Evolutionary conservation across 1,284 basidiomycete genomes (phyloP), one percentile per base, ranked within the genome.

Genomic region (Tremellales sp.): DNA sequence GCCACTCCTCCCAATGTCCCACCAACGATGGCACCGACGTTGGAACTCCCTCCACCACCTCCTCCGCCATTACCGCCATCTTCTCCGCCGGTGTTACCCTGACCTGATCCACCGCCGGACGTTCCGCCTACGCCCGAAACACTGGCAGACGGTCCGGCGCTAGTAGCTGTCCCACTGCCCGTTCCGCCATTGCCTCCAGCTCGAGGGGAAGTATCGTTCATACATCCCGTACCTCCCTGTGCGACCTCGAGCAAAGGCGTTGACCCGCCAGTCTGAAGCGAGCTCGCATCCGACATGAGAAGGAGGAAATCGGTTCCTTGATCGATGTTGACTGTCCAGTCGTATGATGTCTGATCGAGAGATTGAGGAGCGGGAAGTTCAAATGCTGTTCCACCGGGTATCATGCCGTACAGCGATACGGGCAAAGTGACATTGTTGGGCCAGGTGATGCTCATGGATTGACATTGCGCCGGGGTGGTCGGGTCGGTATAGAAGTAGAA

Each of bases 1-100:
- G 64, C 65, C 19, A 70, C 64, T 36, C 69, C 69, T 10, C 69
- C 69, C 1, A 72, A 55, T 11, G 57, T 55, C 2, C 69, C 69
- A 6, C 69, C 69, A 0, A 64, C 68, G 29, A 72, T 70, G 0
- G 69, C 66, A 12, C 69, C 69, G 3, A 48, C 58, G 22, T 64
- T 46, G 40, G 44, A 29, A 2, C 27, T 17, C 4, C 22, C 17
- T 1, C 47, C 31, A 2, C 40, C 39, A 3, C 36, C 31, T 3
- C 45, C 26, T 15, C 29, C 31, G 23, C 43, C 43, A 40, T 21
- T 39, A 15, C 27, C 46, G 2, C 27, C 43, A n/a, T n/a, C n/a
- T n/a, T n/a, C n/a, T 31, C 15, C 10, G 15, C 29, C 29, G 15
- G 8, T 31, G 33, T 24, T 48, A 11, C 27, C 49, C 10, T 27